Percentiles rank a stretch among this genome's conserved stretches.
These are phyloP conservation scores for Galium porrigens DNA, from an alignment of 305 asterid species.

Conservation along the genomic window DNA sequence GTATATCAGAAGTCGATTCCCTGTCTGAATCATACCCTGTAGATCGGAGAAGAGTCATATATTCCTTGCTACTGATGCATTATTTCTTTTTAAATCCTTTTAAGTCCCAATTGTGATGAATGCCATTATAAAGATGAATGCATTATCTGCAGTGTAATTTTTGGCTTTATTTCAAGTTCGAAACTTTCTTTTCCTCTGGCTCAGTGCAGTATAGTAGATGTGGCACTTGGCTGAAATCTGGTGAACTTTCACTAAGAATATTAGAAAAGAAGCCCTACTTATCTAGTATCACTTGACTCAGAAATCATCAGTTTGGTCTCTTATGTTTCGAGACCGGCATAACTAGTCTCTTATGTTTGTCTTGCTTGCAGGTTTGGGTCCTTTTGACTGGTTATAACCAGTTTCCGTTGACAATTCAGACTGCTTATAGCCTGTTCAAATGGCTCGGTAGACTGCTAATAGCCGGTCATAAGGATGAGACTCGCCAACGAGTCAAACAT, in stretches of 20 bases:
- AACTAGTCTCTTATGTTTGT: neutral
- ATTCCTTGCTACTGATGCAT: neutral
- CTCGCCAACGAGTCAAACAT: neutral
- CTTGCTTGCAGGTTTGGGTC: neutral
- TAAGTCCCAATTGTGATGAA: neutral
- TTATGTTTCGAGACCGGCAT: neutral
- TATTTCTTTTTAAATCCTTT: neutral
- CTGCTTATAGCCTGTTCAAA: too few species aligned
- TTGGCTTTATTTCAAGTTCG: neutral
- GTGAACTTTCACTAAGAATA: neutral
- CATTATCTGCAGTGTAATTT: neutral
- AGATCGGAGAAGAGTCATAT: constrained; percentile 1
- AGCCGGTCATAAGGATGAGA: neutral
- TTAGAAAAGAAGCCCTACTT: too few species aligned
- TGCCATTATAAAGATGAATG: neutral
- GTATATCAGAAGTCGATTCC: constrained; percentile 14
- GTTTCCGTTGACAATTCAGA: too few species aligned
- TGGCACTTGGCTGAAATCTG: constrained; percentile 6
- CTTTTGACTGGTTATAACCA: neutral
- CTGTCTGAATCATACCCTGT: constrained; percentile 4
- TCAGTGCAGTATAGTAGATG: neutral
- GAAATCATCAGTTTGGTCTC: neutral
- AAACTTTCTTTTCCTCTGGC: neutral
- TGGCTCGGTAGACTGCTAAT: neutral
- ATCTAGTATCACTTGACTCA: neutral